Base-by-base conservation (phyloP, 1,139 yeast genomes). In the Nakaseomyces bracarensis region DNA sequence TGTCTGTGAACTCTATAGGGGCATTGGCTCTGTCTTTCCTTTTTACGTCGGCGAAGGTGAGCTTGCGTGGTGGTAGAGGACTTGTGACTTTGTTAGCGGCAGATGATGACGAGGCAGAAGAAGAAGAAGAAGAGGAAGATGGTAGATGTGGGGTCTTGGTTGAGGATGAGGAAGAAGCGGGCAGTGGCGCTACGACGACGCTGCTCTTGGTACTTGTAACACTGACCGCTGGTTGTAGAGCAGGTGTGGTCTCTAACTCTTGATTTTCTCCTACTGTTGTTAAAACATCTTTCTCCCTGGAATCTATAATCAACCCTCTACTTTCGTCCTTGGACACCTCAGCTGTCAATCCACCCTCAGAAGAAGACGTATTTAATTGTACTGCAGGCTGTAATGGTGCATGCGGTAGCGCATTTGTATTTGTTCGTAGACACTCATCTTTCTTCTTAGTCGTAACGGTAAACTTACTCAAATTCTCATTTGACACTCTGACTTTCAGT, bases 1-100 rank as follows among this genome's bases (percentile, higher is more conserved):
- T 79, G 49, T 81, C 89, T 1, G 83, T 79, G 64, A 80, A 80
- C 50, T 77, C 77, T 36, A 80, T 71, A 0, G 89, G 87, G 46
- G 82, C 84, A 53, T 82, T 81, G 3, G 76, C 74, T 43, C 53
- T 64, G 41, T 49, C 52, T 1, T 63, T 50, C 40, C 57, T 53
- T 19, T 48, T 48, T n/a, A 60, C 50, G 40, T 56, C 56, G 28
- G 52, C 58, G 36, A 58, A 49, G 4, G 60, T 53, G 1, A 63
- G 46, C 43, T 61, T 62, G 26, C 60, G 47, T 5, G 58, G 57
- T 6, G 60, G 60, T 2, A 30, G 8, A 22, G 9, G 25, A 22
- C 25, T 10, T 7, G 25, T 22, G 25, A 10, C 25, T 10, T 22
- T 7, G 25, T 22, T 10, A 10, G 7, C 25, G 25, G 25, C 25